phyloP scores from a whole-genome alignment of 2,329 filamentous ascomycete genomes.

The Claviceps fusiformis region DNA sequence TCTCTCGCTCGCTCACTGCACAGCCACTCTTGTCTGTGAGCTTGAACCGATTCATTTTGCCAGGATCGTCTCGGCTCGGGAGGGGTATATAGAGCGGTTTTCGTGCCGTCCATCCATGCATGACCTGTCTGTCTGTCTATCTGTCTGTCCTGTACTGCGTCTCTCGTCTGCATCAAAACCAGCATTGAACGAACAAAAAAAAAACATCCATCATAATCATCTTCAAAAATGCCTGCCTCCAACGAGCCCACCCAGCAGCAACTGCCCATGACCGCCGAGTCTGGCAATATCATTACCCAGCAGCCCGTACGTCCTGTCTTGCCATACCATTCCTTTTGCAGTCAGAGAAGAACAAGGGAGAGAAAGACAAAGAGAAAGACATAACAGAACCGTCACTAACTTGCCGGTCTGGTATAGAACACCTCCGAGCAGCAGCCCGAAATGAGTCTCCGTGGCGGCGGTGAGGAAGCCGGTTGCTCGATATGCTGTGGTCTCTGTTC shows the following conservation, averaged over 20 bases:
- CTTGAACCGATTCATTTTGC: too few species aligned
- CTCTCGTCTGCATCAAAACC: background rate
- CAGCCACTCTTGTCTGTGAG: background rate
- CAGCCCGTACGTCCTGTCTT: background rate
- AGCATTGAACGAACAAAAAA: background rate
- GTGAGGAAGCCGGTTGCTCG: constrained; percentile 1
- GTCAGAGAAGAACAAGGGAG: too few species aligned
- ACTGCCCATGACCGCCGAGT: background rate
- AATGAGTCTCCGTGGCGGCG: constrained; percentile 1
- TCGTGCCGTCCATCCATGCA: background rate
- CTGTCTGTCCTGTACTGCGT: background rate
- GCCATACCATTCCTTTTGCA: background rate
- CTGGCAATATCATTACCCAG: background rate
- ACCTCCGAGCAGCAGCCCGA: constrained; percentile 1
- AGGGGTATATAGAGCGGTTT: background rate
- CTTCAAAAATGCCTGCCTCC: background rate
- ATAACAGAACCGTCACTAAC: background rate
- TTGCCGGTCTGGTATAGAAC: background rate
- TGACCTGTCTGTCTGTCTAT: background rate
- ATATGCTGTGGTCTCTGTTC: constrained; percentile 1
- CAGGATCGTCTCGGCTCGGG: background rate
- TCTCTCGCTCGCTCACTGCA: background rate
- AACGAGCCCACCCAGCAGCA: background rate
- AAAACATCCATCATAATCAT: background rate
- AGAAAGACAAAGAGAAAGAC: too few species aligned